Evolutionary conservation across 495 filamentous ascomycete species (phyloP), one percentile per base, ranked within the genome.

Genomic region (Apodospora peruviana): DNA sequence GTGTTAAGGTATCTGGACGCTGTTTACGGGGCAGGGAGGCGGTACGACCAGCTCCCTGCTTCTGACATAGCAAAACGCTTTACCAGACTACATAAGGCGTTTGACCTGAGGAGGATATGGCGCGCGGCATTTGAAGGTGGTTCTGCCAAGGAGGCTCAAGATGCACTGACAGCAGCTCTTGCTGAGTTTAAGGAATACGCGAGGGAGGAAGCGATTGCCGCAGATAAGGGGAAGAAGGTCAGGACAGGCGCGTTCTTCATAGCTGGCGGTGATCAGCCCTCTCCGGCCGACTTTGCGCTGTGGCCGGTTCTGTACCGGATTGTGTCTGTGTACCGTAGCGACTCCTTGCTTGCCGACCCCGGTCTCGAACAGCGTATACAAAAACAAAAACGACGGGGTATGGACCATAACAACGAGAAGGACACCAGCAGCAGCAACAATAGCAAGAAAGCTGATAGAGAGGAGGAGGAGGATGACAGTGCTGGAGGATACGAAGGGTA

Each of bases 241-340:
- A 34, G 3, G 16, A 12, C 8, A 17, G 23, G 14, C 11, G 25
- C 43, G 19, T 47, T 65, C 62, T 41, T 60, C 23, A 87, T 83
- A 52, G 77, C 87, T 4, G 77, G 78, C 14, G 85, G 83, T 0
- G 47, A 63, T 0, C 51, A 52, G 1, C 73, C 84, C 14, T 74
- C 76, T 2, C 71, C 87, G 14, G 85, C 81, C 9, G 87, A 91
- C 60, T 88, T 80, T 56, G 79, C 81, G 0, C 67, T 88, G 9
- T 90, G 83, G 83, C 86, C 87, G 0, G 73, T 87, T 9, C 64
- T 91, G 35, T 62, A 83, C 42, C 75, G 82, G 23, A 75, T 87
- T 9, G 66, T 79, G 14, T 48, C 5, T 60, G 61, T 23, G 58
- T n/a, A n/a, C n/a, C n/a, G n/a, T n/a, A n/a, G n/a, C n/a, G n/a